Base-by-base conservation (phyloP, 2,329 filamentous ascomycete genomes). In the Lachnellula willkommii region DNA sequence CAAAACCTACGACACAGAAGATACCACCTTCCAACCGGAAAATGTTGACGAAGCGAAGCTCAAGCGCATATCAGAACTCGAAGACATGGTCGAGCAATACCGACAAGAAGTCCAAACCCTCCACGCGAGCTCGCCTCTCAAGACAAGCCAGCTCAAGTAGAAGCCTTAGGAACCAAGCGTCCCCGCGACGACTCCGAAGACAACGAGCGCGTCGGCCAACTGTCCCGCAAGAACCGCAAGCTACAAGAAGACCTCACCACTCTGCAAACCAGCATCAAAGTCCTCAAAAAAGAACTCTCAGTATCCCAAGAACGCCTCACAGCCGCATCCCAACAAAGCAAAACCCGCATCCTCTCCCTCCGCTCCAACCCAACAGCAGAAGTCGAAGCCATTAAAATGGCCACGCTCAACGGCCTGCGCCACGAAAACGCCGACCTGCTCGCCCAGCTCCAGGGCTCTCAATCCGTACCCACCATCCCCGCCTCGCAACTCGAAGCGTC, bases 341-440 rank as follows among this genome's bases (percentile, higher is more conserved):
- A 88, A 60, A 95, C 87, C 3, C 89, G 94, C 37, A 79, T 97
- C 48, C 81, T 99, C 26, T 87, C 94, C 53, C 78, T 97, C 14
- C 88, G 90, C 56, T 86, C 88, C n/a, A 99, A 99, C 70, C 94
- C 94, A 0, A 97, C 94, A 0, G 84, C 91, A 0, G 84, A 94
- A 66, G 83, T 83, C 57, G 90, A 96, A 73, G 87, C 88, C 3
- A 83, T 96, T 70, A 96, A 97, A 74, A 79, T 87, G 51, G 79
- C 84, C 9, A 95, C 90, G 0, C 81, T 99, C 14, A 79, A 79
- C 9, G 86, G 87, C 0, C 81, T 99, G 9, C 83, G 87, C 63
- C 82, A 85, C 57, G 94, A 97, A 69, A 99, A 99, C 71, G 78
- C 81, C 7, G 89, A 93, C 32, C 82, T 97, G 7, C 79, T 96